These are phyloP conservation scores for Schwanniomyces yamadae DNA, from an alignment of 805 yeast genomes.

Conservation along the genomic window DNA sequence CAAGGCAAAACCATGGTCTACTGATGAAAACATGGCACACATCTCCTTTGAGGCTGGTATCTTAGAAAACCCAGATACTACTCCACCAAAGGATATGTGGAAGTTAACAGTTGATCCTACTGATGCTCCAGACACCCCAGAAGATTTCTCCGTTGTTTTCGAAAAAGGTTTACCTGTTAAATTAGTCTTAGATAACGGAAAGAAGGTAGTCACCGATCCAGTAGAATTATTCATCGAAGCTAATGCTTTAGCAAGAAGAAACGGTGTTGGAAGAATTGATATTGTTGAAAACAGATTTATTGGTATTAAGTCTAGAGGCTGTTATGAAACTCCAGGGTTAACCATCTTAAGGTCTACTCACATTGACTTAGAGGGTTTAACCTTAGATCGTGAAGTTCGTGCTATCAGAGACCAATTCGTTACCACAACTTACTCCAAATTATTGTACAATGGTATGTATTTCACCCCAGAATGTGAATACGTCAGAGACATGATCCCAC, in stretches of 20 bases:
- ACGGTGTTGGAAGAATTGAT: slow-evolving; percentile 99
- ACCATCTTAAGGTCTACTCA: slow-evolving; percentile 92
- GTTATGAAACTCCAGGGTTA: slow-evolving; percentile 99
- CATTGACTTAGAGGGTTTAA: slow-evolving; percentile 94
- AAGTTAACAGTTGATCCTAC: slow-evolving; percentile 93
- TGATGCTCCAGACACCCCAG: slow-evolving; percentile 94
- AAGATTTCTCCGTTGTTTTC: slow-evolving; percentile 79
- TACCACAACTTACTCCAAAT: slow-evolving; percentile 84
- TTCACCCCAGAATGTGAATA: slow-evolving; percentile 98
- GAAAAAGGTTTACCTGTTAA: slow-evolving; percentile 86
- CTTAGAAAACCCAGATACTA: slow-evolving; percentile 96
- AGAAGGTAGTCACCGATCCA: slow-evolving; percentile 71
- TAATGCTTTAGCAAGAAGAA: slow-evolving; percentile 94
- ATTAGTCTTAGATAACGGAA: slow-evolving; percentile 64
- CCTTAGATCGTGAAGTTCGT: slow-evolving; percentile 96
- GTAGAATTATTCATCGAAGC: slow-evolving; percentile 91
- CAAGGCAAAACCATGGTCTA: slow-evolving; percentile 99
- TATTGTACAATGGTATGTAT: slow-evolving; percentile 95
- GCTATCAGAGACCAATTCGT: slow-evolving; percentile 95
- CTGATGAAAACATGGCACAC: slow-evolving; percentile 99
- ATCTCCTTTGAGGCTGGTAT: slow-evolving; percentile 99
- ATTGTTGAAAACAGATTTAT: slow-evolving; percentile 98
- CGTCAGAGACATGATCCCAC: slow-evolving; percentile 88
- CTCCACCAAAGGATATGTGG: slow-evolving; percentile 99
- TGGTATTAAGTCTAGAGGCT: slow-evolving; percentile 98